These are phyloP conservation scores for Dipteronia sinensis DNA, from an alignment of 345 rosid species.

Conservation along the genomic window DNA sequence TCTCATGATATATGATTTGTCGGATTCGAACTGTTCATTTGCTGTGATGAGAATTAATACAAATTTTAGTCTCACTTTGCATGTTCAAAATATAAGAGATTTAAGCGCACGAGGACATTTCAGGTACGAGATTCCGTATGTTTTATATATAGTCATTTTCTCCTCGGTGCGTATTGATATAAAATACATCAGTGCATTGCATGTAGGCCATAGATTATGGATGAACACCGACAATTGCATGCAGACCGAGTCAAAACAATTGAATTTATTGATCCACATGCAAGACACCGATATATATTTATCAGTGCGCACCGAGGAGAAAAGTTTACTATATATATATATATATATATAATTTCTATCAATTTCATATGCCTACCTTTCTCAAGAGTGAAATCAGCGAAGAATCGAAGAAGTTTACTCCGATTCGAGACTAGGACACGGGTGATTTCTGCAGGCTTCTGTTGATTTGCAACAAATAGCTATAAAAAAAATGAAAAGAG, in stretches of 20 bases:
- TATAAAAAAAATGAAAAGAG: slow-evolving; percentile 12
- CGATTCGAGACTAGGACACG: slow-evolving; percentile 45
- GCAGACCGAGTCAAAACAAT: too few species aligned
- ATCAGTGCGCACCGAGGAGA: too few species aligned
- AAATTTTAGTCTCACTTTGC: background rate
- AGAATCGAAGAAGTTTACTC: slow-evolving; percentile 54
- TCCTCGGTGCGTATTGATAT: too few species aligned
- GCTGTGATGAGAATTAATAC: background rate
- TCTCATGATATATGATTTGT: slow-evolving; percentile 5
- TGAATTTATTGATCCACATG: too few species aligned
- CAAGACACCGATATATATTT: too few species aligned
- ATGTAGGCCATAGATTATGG: too few species aligned
- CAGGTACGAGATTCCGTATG: too few species aligned
- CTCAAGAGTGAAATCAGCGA: slow-evolving; percentile 46
- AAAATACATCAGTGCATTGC: too few species aligned
- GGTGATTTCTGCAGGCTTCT: slow-evolving; percentile 50
- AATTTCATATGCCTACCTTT: slow-evolving; percentile 37
- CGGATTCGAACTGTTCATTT: slow-evolving; percentile 22
- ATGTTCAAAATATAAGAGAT: background rate
- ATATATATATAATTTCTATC: too few species aligned
- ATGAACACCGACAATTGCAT: too few species aligned
- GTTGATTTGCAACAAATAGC: slow-evolving; percentile 59
- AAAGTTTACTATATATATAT: too few species aligned
- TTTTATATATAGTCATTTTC: too few species aligned
- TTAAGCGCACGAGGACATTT: background rate